Conservation (phyloP, 495 filamentous ascomycete genomes). For the Xanthoparmelia taractica region DNA sequence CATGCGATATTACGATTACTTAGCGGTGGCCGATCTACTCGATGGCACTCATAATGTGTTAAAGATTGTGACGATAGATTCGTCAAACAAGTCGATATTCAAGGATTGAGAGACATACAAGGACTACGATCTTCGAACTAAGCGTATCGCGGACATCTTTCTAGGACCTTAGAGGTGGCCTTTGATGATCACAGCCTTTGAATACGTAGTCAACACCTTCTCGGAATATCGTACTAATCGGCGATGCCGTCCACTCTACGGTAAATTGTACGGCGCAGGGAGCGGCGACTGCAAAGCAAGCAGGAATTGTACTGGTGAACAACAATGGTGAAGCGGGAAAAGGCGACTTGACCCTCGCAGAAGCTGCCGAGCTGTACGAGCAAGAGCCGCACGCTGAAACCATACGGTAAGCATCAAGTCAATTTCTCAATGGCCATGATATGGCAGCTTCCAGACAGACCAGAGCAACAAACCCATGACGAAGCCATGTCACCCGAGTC, state of each 20-base stretch:
- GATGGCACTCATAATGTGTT: no score
- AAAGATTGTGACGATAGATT: no score
- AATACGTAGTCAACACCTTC: conserved; percentile 16
- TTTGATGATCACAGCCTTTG: conserved; percentile 20
- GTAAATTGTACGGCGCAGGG: conserved; percentile 24
- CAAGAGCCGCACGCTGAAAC: conserved; percentile 28
- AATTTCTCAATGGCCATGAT: conserved; percentile 35
- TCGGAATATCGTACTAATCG: conserved; percentile 19
- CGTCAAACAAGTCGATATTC: conserved; percentile 31
- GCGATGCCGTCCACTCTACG: conserved; percentile 16
- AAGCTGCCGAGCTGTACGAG: conserved; percentile 28
- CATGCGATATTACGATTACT: neutral
- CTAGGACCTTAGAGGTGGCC: conserved; percentile 31
- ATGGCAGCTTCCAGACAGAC: conserved; percentile 43
- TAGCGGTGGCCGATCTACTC: neutral
- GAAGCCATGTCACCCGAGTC: conserved; percentile 36
- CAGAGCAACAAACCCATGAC: conserved; percentile 37
- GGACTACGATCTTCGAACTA: conserved; percentile 36
- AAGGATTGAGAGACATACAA: conserved; percentile 29
- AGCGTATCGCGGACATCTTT: conserved; percentile 34
- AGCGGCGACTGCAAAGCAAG: conserved; percentile 26
- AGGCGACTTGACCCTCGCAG: conserved; percentile 15
- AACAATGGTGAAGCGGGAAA: conserved; percentile 24
- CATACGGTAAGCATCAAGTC: conserved; percentile 34
- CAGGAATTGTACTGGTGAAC: conserved; percentile 30